Percentiles rank a stretch among this genome's conserved stretches.
These are phyloP conservation scores for Plasmodium relictum DNA, from an alignment of 169 alveolate genomes.

Conservation along the genomic window DNA sequence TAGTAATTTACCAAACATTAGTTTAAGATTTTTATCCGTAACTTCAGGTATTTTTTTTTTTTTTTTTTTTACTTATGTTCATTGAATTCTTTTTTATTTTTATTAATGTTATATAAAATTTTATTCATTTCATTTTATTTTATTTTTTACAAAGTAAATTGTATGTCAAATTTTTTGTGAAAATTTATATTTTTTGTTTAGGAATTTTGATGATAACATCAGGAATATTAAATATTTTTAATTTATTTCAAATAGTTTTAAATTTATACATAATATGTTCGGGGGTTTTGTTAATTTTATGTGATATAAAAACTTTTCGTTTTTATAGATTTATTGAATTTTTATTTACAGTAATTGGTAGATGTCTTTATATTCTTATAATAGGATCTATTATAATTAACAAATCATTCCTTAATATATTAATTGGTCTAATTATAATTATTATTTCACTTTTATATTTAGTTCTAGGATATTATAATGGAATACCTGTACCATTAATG, in stretches of 20 bases:
- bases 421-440: conserved; percentile 27
- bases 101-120: background rate
- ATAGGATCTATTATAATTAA: conserved; percentile 48
- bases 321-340: conserved; percentile 49
- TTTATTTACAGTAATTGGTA: conserved; percentile 68
- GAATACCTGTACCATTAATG: conserved; percentile 44
- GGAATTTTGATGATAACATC: conserved; percentile 50
- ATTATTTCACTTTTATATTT: conserved; percentile 26
- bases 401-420: conserved; percentile 20
- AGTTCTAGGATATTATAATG: conserved; percentile 47
- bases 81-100: no score
- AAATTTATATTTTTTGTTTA: background rate
- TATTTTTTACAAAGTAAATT: background rate
- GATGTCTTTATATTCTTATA: conserved; percentile 54
- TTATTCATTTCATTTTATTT: background rate
- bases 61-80: no score
- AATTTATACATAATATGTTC: conserved; percentile 47
- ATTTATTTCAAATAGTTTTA: conserved; percentile 42
- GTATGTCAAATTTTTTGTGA: no score
- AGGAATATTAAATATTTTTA: conserved; percentile 49
- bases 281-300: conserved; percentile 49
- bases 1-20: conserved; percentile 29
- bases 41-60: conserved; percentile 18
- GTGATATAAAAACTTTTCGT: conserved; percentile 53
- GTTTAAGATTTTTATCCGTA: conserved; percentile 47